A percentile compares a stretch with the other conserved stretches of the same genome.
Conservation (phyloP, 805 yeast species). For the Suhomyces sp. region DNA sequence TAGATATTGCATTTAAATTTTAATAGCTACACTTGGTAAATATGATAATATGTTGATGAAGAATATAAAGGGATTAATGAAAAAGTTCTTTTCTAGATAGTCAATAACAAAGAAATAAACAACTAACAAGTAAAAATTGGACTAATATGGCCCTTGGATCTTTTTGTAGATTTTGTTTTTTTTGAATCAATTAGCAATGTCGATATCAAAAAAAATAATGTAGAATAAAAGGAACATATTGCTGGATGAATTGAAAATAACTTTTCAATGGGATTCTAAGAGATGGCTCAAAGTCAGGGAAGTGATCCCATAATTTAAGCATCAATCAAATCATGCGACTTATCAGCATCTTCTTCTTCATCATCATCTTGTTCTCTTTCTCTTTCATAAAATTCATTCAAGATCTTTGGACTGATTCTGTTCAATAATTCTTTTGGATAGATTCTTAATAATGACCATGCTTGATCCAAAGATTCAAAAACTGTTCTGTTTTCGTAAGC, state of each 20-base stretch:
- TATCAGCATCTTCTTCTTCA: constrained; percentile 38
- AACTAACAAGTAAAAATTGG: constrained; percentile 1
- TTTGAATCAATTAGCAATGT: no score
- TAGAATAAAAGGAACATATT: no score
- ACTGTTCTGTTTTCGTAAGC: constrained; percentile 94
- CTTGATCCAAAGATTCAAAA: constrained; percentile 94
- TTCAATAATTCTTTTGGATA: constrained; percentile 98
- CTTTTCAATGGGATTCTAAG: constrained; percentile 8
- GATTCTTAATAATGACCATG: constrained; percentile 97
- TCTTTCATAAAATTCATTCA: constrained; percentile 93
- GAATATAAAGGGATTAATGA: constrained; percentile 6
- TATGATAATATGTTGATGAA: neutral
- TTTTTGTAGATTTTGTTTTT: neutral
- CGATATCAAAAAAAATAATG: no score
- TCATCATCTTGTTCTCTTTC: constrained; percentile 66
- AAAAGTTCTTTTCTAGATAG: constrained; percentile 7
- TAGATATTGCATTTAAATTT: no score
- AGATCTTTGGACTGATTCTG: constrained; percentile 96
- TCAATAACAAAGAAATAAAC: constrained; percentile 8
- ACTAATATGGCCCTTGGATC: neutral
- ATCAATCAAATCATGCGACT: constrained; percentile 43
- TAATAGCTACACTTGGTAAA: no score
- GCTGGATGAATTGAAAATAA: constrained; percentile 9
- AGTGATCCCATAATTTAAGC: constrained; percentile 27
- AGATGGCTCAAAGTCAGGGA: no score